Evolutionary conservation across 495 filamentous ascomycete genomes (phyloP).

Genomic region (Tuber umbilicatum): DNA sequence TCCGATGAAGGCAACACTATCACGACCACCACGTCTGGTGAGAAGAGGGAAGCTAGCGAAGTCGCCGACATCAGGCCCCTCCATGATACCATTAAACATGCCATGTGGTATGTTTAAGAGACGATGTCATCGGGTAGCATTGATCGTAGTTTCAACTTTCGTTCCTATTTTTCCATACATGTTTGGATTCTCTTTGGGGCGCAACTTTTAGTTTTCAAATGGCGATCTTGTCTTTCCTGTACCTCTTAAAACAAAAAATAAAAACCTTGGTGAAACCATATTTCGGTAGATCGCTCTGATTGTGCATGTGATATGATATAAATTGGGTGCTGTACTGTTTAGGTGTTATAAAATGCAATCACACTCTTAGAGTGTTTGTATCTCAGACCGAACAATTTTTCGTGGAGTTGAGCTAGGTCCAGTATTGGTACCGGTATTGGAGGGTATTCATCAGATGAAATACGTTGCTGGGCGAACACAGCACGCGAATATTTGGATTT

Average conservation of each 20-base stretch:
- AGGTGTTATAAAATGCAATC: not conserved
- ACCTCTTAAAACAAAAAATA: not conserved
- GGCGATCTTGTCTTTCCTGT: not conserved
- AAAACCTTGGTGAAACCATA: not conserved
- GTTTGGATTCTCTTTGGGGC: not conserved
- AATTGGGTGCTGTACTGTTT: not conserved
- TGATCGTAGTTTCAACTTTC: not conserved
- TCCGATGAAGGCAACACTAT: slow-evolving; percentile 30
- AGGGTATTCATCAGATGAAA: no score
- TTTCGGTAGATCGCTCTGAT: not conserved
- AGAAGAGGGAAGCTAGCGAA: slow-evolving; percentile 18
- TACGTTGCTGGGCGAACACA: not conserved
- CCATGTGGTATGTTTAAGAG: slow-evolving; percentile 40
- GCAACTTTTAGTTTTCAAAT: slow-evolving; percentile 1
- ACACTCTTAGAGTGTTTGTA: not conserved
- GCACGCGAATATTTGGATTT: not conserved
- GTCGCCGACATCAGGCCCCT: slow-evolving; percentile 28
- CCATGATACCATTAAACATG: slow-evolving; percentile 31
- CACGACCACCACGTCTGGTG: slow-evolving; percentile 26
- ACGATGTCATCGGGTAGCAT: not conserved
- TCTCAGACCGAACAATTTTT: not conserved
- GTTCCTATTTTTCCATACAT: slow-evolving; percentile 3
- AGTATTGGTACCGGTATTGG: not conserved
- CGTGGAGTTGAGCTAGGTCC: not conserved
- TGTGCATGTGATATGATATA: not conserved